Evolutionary conservation across 2,329 filamentous ascomycete genomes (phyloP).

Genomic region (Sporothrix globosa): DNA sequence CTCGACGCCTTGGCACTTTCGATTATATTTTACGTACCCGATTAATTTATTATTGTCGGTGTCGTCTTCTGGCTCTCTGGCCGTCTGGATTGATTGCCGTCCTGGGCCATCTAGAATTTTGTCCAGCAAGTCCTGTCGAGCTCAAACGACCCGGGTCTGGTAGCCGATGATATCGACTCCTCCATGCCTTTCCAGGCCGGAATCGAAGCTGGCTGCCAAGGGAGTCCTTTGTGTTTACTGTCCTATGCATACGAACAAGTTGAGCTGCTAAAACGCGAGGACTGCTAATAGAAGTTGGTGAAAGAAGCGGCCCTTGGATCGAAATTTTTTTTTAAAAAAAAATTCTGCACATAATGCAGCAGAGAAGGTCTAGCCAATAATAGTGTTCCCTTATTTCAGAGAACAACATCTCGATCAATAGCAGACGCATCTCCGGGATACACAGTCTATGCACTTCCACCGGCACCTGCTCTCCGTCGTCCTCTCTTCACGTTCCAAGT

Average conservation of each 20-base stretch:
- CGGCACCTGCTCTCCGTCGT: not conserved
- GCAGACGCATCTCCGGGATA: too few relatives aligned
- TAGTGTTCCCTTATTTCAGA: not conserved
- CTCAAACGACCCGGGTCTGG: not conserved
- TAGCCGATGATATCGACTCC: too few relatives aligned
- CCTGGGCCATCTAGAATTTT: not conserved
- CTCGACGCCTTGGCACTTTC: constrained; percentile 22
- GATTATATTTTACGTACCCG: not conserved
- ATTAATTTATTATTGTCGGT: not conserved
- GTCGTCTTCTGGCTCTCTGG: not conserved
- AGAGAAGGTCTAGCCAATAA: not conserved
- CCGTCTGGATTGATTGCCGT: not conserved
- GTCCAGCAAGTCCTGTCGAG: not conserved
- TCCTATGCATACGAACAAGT: not conserved
- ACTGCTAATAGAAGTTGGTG: not conserved
- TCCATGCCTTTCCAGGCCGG: not conserved
- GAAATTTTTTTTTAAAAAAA: too few relatives aligned
- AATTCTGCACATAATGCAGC: not conserved
- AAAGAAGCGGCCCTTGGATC: too few relatives aligned
- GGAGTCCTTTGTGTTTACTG: not conserved
- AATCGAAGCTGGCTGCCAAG: not conserved
- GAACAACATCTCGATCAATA: not conserved
- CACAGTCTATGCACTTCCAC: not conserved
- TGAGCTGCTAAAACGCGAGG: constrained; percentile 1
- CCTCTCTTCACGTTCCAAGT: not conserved